Percentiles rank a stretch among this genome's conserved stretches.
These are phyloP conservation scores for Abrus pulchellus DNA, from an alignment of 306 rosid genomes.

Conservation along the genomic window DNA sequence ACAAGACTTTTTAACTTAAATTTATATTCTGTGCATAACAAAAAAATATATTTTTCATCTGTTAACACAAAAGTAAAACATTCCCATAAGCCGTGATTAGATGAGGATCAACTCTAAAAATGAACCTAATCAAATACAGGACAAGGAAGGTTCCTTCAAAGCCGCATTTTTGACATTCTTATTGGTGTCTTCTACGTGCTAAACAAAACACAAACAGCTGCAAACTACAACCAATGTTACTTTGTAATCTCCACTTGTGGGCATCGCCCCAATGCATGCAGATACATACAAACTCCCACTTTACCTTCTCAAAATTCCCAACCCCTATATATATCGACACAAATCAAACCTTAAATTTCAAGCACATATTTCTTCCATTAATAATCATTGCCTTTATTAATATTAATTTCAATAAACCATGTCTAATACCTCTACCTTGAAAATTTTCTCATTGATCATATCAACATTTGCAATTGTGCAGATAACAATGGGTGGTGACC, in stretches of 20 bases:
- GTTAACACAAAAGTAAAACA: too few relatives aligned
- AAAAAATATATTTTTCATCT: too few relatives aligned
- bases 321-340: conserved; percentile 4
- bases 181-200: background rate
- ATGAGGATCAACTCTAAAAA: too few relatives aligned
- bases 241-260: conserved; percentile 26
- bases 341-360: background rate
- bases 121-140: too few relatives aligned
- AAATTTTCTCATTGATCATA: conserved; percentile 42
- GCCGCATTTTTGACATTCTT: background rate
- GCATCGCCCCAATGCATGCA: conserved; percentile 31
- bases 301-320: background rate
- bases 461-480: conserved; percentile 38
- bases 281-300: background rate
- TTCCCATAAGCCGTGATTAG: too few relatives aligned
- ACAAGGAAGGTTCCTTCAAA: background rate
- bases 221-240: conserved; percentile 9
- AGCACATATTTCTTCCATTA: background rate
- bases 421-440: conserved; percentile 37
- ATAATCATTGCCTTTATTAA: too few relatives aligned
- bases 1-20: too few relatives aligned
- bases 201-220: conserved; percentile 27
- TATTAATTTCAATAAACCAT: conserved; percentile 1
- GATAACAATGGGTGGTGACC: conserved; percentile 55
- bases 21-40: too few relatives aligned